Conservation (phyloP, 2,329 filamentous ascomycete genomes). For the Neodidymelliopsis sp. region DNA sequence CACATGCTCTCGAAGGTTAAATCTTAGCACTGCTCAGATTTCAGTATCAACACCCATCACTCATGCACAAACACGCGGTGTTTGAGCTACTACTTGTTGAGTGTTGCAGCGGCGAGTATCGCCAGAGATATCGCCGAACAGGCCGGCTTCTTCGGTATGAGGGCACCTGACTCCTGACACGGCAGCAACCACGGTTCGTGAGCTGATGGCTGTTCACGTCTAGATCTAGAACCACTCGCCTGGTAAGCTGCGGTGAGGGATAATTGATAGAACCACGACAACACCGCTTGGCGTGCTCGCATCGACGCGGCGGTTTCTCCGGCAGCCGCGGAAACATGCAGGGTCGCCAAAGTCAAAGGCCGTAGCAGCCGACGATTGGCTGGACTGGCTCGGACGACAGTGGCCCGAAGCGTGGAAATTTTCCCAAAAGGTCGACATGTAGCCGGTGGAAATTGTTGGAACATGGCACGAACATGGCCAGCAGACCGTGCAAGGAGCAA, state of each 20-base stretch:
- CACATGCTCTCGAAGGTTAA: no score
- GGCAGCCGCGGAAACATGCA: constrained; percentile 16
- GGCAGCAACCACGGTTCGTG: constrained; percentile 14
- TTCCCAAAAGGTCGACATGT: constrained; percentile 19
- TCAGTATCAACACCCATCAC: no score
- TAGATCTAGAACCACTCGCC: constrained; percentile 8
- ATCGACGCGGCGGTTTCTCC: constrained; percentile 18
- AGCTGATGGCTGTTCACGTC: constrained; percentile 2
- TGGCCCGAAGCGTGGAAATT: constrained; percentile 25
- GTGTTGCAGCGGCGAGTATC: no score
- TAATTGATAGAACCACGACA: constrained; percentile 1
- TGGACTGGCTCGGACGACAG: constrained; percentile 28
- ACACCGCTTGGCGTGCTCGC: constrained; percentile 15
- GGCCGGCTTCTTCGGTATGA: constrained; percentile 1
- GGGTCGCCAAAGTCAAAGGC: constrained; percentile 20
- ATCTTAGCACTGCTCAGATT: no score
- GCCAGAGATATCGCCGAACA: no score
- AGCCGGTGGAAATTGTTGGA: constrained; percentile 21
- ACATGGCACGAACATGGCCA: constrained; percentile 11
- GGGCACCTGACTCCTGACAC: no score
- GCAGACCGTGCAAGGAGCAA: constrained; percentile 12
- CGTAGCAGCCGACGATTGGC: constrained; percentile 21
- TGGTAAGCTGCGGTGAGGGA: constrained; percentile 14
- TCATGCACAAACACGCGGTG: no score
- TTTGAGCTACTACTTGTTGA: no score